Base-by-base conservation (phyloP, 2,329 filamentous ascomycete genomes). In the Botryotinia calthae region DNA sequence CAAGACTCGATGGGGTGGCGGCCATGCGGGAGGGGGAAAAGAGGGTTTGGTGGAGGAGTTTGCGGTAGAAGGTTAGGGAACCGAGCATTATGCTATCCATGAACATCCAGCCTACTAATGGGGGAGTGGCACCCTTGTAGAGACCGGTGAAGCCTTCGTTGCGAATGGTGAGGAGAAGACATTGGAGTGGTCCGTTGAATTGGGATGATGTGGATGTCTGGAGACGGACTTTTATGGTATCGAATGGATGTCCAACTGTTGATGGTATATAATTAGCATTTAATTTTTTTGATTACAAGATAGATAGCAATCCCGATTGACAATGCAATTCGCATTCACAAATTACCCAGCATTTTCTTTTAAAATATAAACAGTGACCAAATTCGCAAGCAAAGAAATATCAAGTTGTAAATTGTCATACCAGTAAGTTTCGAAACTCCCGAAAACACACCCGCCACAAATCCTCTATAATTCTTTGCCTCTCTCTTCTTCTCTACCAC, bases 91-190 rank as follows among this genome's bases (percentile, higher is more conserved):
- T 81, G 59, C 85, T 87, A 84, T 99, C 96, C 95, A 98, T 98
- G 80, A 97, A 93, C 92, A 98, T 97, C 96, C 96, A 98, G 78
- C 96, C 96, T 69, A 98, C 89, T 66, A 98, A 86, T 70, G 96
- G 96, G 72, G 95, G 95, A 42, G 93, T 93, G 18, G 94, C 94
- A 79, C 95, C 95, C 84, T 98, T 99, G 87, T 98, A 99, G 59
- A 99, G 85, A 4, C 94, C 96, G 68, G 87, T 84, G 64, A 97
- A 83, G 65, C 95, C 95, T 82, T 99, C 96, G 81, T 94, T 92
- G 74, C 91, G 89, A 42, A 98, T 76, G 16, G 96, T 99, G 81
- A 95, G 91, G 72, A 92, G 82, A 16, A 97, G 84, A 81, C 96
- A 98, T 82, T 97, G 91, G 46, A 97, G 82, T 0, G 96, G 95